Base-by-base conservation (phyloP, 495 filamentous ascomycete genomes). In the Clavariopsis aquatica region DNA sequence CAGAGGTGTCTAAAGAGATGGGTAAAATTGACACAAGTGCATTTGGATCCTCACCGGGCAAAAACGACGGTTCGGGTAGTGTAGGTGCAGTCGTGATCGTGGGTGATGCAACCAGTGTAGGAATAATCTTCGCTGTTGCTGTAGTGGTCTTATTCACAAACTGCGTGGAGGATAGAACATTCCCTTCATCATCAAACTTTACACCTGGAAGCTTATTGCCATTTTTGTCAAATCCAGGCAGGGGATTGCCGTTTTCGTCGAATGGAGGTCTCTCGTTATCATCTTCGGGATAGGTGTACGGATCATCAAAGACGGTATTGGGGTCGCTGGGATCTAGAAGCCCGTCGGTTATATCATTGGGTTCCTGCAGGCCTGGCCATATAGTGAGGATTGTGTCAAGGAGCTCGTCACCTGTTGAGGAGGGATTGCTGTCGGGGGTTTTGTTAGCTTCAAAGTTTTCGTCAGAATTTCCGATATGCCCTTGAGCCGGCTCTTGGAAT, bases 371-470 rank as follows among this genome's bases (percentile, higher is more conserved):
- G 24, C n/a, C 9, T 10, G 47, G 47, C 10, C 23, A 49, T 0
- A 36, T 8, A 24, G 13, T 10, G 57, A 1, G 3, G 31, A 46
- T 15, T 1, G 55, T n/a, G 9, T 10, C 4, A 4, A 6, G 6
- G 28, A 29, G 51, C 3, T 52, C 26, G 49, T 52, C 20, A n/a
- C n/a, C n/a, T n/a, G n/a, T n/a, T n/a, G n/a, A n/a, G 43, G 43
- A 47, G 43, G 20, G 20, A 19, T n/a, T n/a, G n/a, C n/a, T n/a
- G n/a, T n/a, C n/a, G n/a, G n/a, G n/a, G n/a, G n/a, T n/a, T n/a
- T n/a, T n/a, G n/a, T n/a, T n/a, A n/a, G n/a, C n/a, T n/a, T n/a
- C n/a, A n/a, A n/a, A n/a, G n/a, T n/a, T n/a, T n/a, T n/a, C n/a
- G n/a, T 49, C 20, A 19, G 4, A 4, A 49, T 49, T 9, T 27